Conservation (phyloP, 148 eudicot genomes). For the Diospyros kaki region DNA sequence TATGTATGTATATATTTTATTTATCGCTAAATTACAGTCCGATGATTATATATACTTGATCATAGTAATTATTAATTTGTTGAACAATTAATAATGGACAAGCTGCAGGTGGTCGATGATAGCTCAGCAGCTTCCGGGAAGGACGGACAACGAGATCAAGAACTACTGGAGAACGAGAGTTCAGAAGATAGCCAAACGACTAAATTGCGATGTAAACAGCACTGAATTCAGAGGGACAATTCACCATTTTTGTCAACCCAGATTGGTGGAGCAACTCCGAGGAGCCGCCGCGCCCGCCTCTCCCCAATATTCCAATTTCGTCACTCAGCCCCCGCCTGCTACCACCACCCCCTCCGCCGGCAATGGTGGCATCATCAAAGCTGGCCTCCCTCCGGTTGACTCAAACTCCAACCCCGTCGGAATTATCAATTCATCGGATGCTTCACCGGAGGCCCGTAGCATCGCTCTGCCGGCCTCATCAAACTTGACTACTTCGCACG, state of each 20-base stretch:
- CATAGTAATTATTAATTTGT: too few species aligned
- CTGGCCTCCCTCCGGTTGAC: not conserved
- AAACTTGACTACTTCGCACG: not conserved
- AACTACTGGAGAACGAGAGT: slow-evolving; percentile 58
- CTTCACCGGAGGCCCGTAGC: not conserved
- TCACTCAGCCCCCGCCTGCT: not conserved
- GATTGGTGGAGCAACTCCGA: slow-evolving; percentile 16
- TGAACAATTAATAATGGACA: too few species aligned
- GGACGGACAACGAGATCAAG: too few species aligned
- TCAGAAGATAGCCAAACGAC: slow-evolving; percentile 60
- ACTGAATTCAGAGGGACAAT: slow-evolving; percentile 53
- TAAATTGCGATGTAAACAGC: slow-evolving; percentile 65
- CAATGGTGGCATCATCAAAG: not conserved
- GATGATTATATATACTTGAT: not conserved
- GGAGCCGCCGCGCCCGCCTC: not conserved
- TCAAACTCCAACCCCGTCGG: too few species aligned
- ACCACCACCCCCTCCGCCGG: not conserved
- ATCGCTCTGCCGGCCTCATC: not conserved
- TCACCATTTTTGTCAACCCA: slow-evolving; percentile 48
- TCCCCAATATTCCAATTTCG: not conserved
- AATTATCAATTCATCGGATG: not conserved
- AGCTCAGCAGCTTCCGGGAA: slow-evolving; percentile 26
- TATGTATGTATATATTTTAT: not conserved
- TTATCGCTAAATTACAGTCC: too few species aligned
- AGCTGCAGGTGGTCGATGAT: slow-evolving; percentile 58